Evolutionary conservation across 768 basidiomycete genomes (phyloP), one percentile per base, ranked within the genome.

Genomic region (Leccinum boreale): DNA sequence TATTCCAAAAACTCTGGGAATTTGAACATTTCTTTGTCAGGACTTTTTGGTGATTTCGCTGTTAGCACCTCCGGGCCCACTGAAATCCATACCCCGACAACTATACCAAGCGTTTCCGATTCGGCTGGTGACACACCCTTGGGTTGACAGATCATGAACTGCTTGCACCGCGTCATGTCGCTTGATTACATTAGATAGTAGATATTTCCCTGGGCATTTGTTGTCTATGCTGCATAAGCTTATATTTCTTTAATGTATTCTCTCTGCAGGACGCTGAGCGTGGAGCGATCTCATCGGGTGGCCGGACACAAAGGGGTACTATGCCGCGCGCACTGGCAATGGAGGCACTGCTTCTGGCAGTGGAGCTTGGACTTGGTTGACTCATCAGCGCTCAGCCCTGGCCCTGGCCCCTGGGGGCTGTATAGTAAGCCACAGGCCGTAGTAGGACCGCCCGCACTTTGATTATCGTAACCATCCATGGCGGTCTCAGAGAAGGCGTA

Each of bases 121-220:
- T 31, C 78, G 80, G 53, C 66, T 89, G 39, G 86, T 86, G 39
- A 86, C 86, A 3, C 85, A 89, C 54, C 73, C 84, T 2, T 85
- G 77, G 74, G 33, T 72, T 12, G 69, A 72, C 55, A 60, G 61
- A 47, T 60, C 63, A 29, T 74, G 51, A 74, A 39, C 12, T 3
- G 15, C 8, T 23, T 7, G 15, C 33, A 51, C 58, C 31, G 6
- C 31, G 6, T 6, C n/a, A 10, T 50, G 53, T 26, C 33, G 58
- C n/a, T 45, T 65, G 63, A 63, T 65, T 61, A 65, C 66, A 6
- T 67, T 60, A 68, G 52, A 24, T 44, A 49, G 36, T 29, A 29
- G 39, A 42, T 42, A 17, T 46, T 58, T 17, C 29, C 14, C 44
- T 57, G 19, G 5, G 36, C 19, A 60, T 58, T 44, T 39, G 58